A percentile compares a stretch with the other conserved stretches of the same genome.
phyloP scores from a whole-genome alignment of 2,329 filamentous ascomycete genomes.

The Aureobasidium mangrovei region DNA sequence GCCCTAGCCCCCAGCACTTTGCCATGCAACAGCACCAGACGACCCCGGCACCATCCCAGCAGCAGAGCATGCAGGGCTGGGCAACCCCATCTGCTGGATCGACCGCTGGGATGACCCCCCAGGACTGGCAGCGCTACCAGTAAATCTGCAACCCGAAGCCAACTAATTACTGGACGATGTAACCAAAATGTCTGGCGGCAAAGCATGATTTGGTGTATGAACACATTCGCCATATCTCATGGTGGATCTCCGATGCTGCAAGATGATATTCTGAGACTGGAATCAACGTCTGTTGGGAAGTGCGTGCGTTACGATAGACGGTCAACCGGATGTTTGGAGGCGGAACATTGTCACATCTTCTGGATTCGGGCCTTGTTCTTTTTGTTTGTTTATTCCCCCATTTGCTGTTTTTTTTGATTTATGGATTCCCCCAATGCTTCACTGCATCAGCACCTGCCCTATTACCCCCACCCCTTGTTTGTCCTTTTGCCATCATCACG shows the following conservation, averaged over 20 bases:
- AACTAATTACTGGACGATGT: not conserved
- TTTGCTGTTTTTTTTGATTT: not conserved
- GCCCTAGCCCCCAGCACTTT: constrained; percentile 37
- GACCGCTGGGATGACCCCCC: constrained; percentile 28
- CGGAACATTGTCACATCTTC: not conserved
- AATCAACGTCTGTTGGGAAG: too few species aligned
- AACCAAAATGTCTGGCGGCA: not conserved
- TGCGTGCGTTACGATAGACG: not conserved
- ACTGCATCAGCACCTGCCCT: constrained; percentile 7
- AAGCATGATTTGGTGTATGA: not conserved
- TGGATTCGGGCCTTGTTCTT: not conserved
- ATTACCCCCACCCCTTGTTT: constrained; percentile 2
- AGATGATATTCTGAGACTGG: too few species aligned
- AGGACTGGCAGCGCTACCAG: constrained; percentile 29
- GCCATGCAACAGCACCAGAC: constrained; percentile 22
- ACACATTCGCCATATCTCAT: too few species aligned
- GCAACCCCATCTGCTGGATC: constrained; percentile 30
- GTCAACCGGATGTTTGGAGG: not conserved
- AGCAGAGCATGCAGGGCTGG: constrained; percentile 46
- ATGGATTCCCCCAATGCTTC: constrained; percentile 7
- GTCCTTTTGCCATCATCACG: not conserved
- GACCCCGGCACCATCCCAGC: constrained; percentile 30
- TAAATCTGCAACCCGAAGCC: not conserved
- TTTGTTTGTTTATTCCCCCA: not conserved
- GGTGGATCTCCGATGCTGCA: too few species aligned